Percentiles rank a stretch among this genome's conserved stretches.
phyloP scores from a whole-genome alignment of 108 stramenopile genomes.

The Pseudonitzschia multistriata region DNA sequence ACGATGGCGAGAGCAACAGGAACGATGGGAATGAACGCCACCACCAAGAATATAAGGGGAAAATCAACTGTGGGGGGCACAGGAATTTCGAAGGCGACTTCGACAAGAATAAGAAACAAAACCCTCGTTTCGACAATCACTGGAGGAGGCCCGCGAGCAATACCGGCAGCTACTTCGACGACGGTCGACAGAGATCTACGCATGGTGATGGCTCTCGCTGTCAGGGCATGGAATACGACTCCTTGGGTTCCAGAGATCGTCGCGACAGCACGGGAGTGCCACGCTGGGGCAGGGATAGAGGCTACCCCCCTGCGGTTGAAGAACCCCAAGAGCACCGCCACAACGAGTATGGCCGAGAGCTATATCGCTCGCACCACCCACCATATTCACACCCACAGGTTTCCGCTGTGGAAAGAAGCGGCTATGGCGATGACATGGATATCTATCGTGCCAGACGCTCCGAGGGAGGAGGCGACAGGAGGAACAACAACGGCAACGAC shows the following conservation, averaged over 20 bases:
- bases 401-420: not conserved
- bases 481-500: not conserved
- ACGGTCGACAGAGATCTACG: not conserved
- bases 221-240: not conserved
- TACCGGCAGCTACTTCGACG: not conserved
- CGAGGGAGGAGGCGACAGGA: not conserved
- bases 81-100: too few species aligned
- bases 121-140: not conserved
- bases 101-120: not conserved
- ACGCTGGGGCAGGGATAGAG: not conserved
- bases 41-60: not conserved
- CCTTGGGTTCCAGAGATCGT: not conserved
- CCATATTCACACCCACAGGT: not conserved
- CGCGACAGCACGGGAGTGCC: not conserved
- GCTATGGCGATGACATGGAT: not conserved
- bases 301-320: not conserved
- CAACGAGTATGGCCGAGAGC: not conserved
- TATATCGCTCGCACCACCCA: not conserved
- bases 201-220: not conserved
- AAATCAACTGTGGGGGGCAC: too few species aligned
- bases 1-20: not conserved
- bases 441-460: not conserved
- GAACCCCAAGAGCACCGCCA: not conserved
- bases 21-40: not conserved
- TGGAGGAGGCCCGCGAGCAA: not conserved